Evolutionary conservation across 2,329 filamentous ascomycete species (phyloP).

Genomic region (Aspergillus alliaceus): DNA sequence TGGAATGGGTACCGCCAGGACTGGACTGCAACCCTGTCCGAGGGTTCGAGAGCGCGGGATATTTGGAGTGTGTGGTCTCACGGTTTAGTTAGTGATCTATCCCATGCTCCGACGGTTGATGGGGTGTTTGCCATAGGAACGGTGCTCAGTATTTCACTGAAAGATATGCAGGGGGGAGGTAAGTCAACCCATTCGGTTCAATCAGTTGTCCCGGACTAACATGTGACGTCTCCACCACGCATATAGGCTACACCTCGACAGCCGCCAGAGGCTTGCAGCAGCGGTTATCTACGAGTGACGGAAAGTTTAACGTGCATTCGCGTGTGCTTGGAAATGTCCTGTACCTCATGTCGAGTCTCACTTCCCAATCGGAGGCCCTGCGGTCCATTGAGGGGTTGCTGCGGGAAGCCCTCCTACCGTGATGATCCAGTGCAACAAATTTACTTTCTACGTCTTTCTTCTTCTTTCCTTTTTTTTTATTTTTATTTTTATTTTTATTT

Average conservation of each 20-base stretch:
- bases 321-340: constrained; percentile 62
- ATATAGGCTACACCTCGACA: constrained; percentile 56
- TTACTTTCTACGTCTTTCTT: background rate
- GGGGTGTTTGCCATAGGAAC: constrained; percentile 73
- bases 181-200: constrained; percentile 17
- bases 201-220: constrained; percentile 6
- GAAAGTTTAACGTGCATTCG: constrained; percentile 54
- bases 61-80: constrained; percentile 73
- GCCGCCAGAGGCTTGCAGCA: constrained; percentile 56
- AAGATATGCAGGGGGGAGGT: constrained; percentile 50
- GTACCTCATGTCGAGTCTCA: constrained; percentile 61
- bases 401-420: constrained; percentile 32
- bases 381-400: constrained; percentile 42
- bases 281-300: constrained; percentile 41
- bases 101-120: constrained; percentile 56
- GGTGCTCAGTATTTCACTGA: constrained; percentile 66
- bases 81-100: constrained; percentile 60
- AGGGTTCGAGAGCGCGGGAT: constrained; percentile 4
- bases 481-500: too few species aligned
- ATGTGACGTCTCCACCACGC: constrained; percentile 17
- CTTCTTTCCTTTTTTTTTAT: too few species aligned
- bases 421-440: background rate
- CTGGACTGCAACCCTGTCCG: constrained; percentile 38
- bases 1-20: constrained; percentile 59
- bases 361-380: constrained; percentile 46